Percentiles rank a stretch among this genome's conserved stretches.
phyloP scores from a whole-genome alignment of 805 yeast genomes.

The Lachancea fermentati region DNA sequence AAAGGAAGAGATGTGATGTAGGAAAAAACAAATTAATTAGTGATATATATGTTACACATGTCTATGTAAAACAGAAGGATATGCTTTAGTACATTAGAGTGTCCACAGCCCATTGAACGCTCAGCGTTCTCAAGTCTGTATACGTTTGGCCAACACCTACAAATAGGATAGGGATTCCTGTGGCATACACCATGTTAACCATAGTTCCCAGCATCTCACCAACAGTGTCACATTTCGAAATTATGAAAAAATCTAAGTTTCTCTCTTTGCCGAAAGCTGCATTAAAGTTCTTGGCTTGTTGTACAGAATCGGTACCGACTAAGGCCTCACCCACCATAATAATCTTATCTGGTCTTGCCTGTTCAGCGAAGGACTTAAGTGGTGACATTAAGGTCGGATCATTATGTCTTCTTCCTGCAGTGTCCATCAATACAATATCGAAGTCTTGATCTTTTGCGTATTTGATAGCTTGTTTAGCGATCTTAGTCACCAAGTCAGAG shows the following conservation, averaged over 20 bases:
- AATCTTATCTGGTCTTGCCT: conserved; percentile 92
- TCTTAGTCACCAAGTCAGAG: conserved; percentile 86
- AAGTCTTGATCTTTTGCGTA: conserved; percentile 63
- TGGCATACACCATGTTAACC: conserved; percentile 96
- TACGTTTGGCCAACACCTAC: conserved; percentile 97
- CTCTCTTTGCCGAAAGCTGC: conserved; percentile 85
- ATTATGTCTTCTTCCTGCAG: conserved; percentile 96
- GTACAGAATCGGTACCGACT: conserved; percentile 95
- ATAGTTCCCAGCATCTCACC: conserved; percentile 94
- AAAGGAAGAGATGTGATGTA: neutral
- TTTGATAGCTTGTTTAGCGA: conserved; percentile 86
- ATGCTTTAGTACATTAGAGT: conserved; percentile 56
- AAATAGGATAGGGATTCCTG: conserved; percentile 90
- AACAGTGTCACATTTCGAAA: conserved; percentile 94
- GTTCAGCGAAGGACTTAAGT: conserved; percentile 86
- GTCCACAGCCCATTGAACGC: conserved; percentile 89
- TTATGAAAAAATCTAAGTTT: conserved; percentile 80
- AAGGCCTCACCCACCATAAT: conserved; percentile 98
- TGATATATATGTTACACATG: too few relatives aligned
- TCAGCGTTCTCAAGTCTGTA: conserved; percentile 84
- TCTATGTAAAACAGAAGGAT: neutral
- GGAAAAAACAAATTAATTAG: neutral
- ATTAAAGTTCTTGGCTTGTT: conserved; percentile 90
- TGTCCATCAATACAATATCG: conserved; percentile 88
- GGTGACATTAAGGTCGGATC: conserved; percentile 95